These are phyloP conservation scores for Aegilops tauschii DNA, from an alignment of 176 grass and related monocot species.

Conservation along the genomic window DNA sequence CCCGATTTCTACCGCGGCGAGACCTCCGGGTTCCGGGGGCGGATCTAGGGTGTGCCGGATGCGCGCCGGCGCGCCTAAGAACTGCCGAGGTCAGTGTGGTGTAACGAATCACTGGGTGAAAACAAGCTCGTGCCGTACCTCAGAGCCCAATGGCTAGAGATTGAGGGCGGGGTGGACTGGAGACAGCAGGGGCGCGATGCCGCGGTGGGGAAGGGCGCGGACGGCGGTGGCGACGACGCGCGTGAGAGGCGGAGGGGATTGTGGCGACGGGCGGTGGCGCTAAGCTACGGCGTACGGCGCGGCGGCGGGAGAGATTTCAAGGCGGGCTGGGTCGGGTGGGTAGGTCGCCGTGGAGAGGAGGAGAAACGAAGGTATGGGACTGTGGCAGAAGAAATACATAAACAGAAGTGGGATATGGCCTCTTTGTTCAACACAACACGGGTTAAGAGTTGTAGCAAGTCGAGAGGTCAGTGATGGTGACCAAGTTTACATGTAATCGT, in stretches of 20 bases:
- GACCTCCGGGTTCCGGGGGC: not conserved
- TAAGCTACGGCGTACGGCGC: not conserved
- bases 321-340: not conserved
- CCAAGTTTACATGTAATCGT: not conserved
- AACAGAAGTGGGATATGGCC: not conserved
- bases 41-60: not conserved
- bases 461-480: not conserved
- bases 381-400: not conserved
- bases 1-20: not conserved
- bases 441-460: not conserved
- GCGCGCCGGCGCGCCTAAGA: not conserved
- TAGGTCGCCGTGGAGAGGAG: not conserved
- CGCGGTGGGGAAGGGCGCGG: not conserved
- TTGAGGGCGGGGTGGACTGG: not conserved
- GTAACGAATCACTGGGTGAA: not conserved
- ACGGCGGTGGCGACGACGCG: not conserved
- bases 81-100: not conserved
- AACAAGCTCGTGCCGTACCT: slow-evolving; percentile 3
- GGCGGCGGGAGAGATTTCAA: slow-evolving; percentile 16
- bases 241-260: not conserved
- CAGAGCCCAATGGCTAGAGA: not conserved
- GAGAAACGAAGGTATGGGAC: not conserved
- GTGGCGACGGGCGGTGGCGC: not conserved
- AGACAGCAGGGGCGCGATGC: not conserved
- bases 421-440: not conserved